Conservation (phyloP, 495 filamentous ascomycete genomes). For the Penicillium angulare region DNA sequence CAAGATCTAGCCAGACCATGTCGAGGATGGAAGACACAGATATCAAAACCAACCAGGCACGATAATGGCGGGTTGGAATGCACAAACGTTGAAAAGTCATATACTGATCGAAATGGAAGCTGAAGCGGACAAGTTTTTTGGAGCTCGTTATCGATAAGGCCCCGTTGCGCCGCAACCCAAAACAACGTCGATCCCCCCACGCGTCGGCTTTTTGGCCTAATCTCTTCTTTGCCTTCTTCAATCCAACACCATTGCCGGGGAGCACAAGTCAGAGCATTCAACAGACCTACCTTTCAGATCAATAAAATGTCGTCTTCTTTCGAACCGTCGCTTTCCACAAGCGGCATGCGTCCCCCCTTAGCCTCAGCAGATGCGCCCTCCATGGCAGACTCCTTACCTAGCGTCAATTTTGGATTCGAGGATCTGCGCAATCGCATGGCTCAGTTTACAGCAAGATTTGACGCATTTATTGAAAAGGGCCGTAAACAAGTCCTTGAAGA, state of each 20-base stretch:
- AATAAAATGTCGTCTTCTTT: conserved; percentile 51
- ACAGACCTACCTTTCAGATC: background rate
- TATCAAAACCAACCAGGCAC: background rate
- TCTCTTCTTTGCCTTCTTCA: background rate
- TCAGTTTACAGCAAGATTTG: conserved; percentile 86
- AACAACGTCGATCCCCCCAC: conserved; percentile 10
- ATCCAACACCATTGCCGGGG: too few species aligned
- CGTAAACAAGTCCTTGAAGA: conserved; percentile 88
- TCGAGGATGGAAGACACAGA: conserved; percentile 23
- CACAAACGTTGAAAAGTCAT: too few species aligned
- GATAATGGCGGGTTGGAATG: too few species aligned
- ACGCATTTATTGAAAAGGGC: conserved; percentile 88
- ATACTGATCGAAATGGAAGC: background rate
- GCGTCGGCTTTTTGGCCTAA: too few species aligned
- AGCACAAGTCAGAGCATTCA: too few species aligned
- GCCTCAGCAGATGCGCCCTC: conserved; percentile 54
- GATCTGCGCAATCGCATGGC: conserved; percentile 94
- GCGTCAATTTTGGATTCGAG: conserved; percentile 94
- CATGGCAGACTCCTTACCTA: conserved; percentile 81
- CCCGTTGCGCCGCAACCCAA: conserved; percentile 36
- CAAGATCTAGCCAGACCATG: conserved; percentile 32
- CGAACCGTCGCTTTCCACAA: conserved; percentile 74
- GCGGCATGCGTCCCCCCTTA: conserved; percentile 68
- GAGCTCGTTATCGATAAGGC: conserved; percentile 24
- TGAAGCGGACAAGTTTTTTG: conserved; percentile 13